Conservation (phyloP, 805 yeast species). For the Candida nitratophila region DNA sequence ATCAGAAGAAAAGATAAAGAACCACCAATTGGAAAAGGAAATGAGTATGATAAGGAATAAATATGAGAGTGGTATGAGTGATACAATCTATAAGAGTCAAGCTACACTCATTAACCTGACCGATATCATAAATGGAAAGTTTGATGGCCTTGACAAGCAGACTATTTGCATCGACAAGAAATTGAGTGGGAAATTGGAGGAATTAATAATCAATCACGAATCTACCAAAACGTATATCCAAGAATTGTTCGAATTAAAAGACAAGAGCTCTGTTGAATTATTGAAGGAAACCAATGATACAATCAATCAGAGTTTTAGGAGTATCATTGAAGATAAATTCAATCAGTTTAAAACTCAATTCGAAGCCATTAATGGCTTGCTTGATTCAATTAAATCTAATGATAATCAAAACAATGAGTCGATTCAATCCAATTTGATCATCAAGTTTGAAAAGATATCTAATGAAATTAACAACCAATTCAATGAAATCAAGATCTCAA, state of each 20-base stretch:
- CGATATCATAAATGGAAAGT: too few relatives aligned
- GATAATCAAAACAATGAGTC: too few relatives aligned
- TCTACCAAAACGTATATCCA: too few relatives aligned
- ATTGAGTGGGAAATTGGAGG: neutral
- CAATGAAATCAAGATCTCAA: neutral
- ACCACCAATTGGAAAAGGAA: conserved; percentile 17
- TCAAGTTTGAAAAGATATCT: conserved; percentile 5
- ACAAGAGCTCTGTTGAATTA: neutral
- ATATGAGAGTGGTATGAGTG: conserved; percentile 7
- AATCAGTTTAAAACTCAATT: too few relatives aligned
- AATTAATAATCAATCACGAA: neutral
- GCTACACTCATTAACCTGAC: too few relatives aligned
- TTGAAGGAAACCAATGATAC: neutral
- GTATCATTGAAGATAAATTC: too few relatives aligned
- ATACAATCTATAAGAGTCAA: neutral
- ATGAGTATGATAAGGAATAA: conserved; percentile 8
- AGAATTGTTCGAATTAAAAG: neutral
- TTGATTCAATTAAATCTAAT: too few relatives aligned
- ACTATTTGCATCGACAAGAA: too few relatives aligned
- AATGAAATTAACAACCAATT: neutral
- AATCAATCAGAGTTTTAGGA: too few relatives aligned
- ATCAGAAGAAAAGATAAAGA: conserved; percentile 39
- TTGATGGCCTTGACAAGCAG: too few relatives aligned
- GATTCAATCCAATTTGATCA: neutral
- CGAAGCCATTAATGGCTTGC: too few relatives aligned